Base-by-base conservation (phyloP, 2,329 filamentous ascomycete genomes). In the Trichoderma endophyticum region DNA sequence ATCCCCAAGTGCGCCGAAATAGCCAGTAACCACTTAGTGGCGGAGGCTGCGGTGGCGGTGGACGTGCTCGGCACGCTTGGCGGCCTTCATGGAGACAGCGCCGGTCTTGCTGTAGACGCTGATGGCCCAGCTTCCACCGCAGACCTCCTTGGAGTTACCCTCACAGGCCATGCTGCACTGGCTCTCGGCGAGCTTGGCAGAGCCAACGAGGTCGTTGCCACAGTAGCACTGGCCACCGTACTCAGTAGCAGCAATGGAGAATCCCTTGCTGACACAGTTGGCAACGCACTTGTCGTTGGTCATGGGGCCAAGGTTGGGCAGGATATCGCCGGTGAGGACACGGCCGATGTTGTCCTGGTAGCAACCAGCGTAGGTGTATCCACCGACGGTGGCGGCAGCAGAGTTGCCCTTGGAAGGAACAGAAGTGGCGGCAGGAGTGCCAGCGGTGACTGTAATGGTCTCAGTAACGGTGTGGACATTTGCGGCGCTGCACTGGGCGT, bases 201-300 rank as follows among this genome's bases (percentile, higher is more conserved):
- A 82, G 56, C 80, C 79, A 6, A 73, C 67, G 28, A 79, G 75
- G 30, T 76, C 74, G 70, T 81, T 78, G 62, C 82, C 84, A 75
- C 86, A 90, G 80, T 84, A 89, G 79, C 87, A 89, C 77, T 89
- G 83, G n/a, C 80, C 79, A 26, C 79, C 81, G 74, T 85, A 87
- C 77, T 89, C 86, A 1, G 87, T 80, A 7, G 86, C 87, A 7
- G 86, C 86, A 57, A 86, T 81, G 7, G 75, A 75, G 76, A 81
- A 85, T 18, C 82, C 82, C 14, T 79, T 77, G 7, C 71, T 74
- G 8, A 83, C 78, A 78, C 88, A 90, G 77, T 85, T 84, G 6
- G 80, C 77, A 63, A 87, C 81, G 75, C 87, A 89, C 26, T 82
- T 83, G 63, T 81, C 82, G 77, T 81, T 83, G 74, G 79, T 83